These are phyloP conservation scores for Ganoderma sp. DNA, from an alignment of 1,284 basidiomycete species.

Conservation along the genomic window DNA sequence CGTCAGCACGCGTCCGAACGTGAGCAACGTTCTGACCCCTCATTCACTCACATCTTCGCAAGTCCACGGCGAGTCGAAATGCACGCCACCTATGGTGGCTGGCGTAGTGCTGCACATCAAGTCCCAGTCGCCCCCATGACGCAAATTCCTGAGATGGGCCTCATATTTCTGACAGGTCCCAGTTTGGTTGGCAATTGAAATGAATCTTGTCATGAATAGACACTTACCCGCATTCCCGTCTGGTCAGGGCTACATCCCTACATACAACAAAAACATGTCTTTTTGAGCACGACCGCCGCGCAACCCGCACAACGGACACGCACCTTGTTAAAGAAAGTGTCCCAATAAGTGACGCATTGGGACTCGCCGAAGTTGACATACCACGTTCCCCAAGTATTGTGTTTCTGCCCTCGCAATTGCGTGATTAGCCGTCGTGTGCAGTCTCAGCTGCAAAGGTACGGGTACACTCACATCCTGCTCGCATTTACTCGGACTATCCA, in stretches of 20 bases:
- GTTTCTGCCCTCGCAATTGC: not conserved
- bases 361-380: constrained; percentile 31
- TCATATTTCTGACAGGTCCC: not conserved
- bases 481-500: constrained; percentile 23
- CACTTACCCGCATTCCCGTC: constrained; percentile 10
- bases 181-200: not conserved
- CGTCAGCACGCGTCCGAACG: not conserved
- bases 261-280: not conserved
- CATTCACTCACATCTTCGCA: constrained; percentile 28
- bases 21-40: not conserved
- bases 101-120: constrained; percentile 32
- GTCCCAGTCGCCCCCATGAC: constrained; percentile 24
- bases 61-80: constrained; percentile 20
- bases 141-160: constrained; percentile 23
- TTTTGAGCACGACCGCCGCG: not conserved
- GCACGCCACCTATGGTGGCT: constrained; percentile 19
- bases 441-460: not conserved
- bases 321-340: constrained; percentile 24
- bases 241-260: constrained; percentile 24
- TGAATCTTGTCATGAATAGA: not conserved
- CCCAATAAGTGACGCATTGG: constrained; percentile 33
- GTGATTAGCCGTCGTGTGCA: not conserved
- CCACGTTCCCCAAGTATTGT: constrained; percentile 32
- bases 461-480: constrained; percentile 18
- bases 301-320: not conserved